These are phyloP conservation scores for Asterionellopsis glacialis DNA, from an alignment of 108 stramenopile genomes.

Conservation along the genomic window DNA sequence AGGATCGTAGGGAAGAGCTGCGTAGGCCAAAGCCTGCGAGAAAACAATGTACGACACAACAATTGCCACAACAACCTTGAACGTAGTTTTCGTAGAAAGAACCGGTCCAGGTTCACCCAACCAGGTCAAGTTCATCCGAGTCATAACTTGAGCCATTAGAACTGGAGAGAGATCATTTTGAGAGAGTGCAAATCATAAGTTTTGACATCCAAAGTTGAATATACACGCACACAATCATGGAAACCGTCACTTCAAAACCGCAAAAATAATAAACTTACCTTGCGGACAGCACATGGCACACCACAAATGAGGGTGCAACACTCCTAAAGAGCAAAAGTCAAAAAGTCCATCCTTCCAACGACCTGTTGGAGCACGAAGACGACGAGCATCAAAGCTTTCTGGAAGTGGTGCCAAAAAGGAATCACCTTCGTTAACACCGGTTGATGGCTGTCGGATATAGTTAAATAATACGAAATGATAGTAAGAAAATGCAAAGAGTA, in stretches of 20 bases:
- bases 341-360: slow-evolving; percentile 77
- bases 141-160: slow-evolving; percentile 78
- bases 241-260: not conserved
- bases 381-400: slow-evolving; percentile 20
- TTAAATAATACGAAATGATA: slow-evolving; percentile 2
- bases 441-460: slow-evolving; percentile 51
- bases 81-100: slow-evolving; percentile 46
- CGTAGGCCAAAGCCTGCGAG: slow-evolving; percentile 43
- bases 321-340: slow-evolving; percentile 51
- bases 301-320: slow-evolving; percentile 60
- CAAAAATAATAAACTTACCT: slow-evolving; percentile 30
- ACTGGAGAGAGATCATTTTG: slow-evolving; percentile 25
- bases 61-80: slow-evolving; percentile 56
- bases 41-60: slow-evolving; percentile 52
- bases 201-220: not conserved
- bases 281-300: slow-evolving; percentile 68
- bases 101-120: slow-evolving; percentile 54
- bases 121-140: slow-evolving; percentile 74
- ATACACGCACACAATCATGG: slow-evolving; percentile 1
- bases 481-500: not conserved
- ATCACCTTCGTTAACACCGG: slow-evolving; percentile 78
- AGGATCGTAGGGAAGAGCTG: slow-evolving; percentile 26
- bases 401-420: slow-evolving; percentile 63
- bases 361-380: slow-evolving; percentile 62
- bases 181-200: slow-evolving; percentile 51